A percentile compares a stretch with the other conserved stretches of the same genome.
phyloP scores from a whole-genome alignment of 352 stramenopile species.

The Phytophthora boehmeriae region DNA sequence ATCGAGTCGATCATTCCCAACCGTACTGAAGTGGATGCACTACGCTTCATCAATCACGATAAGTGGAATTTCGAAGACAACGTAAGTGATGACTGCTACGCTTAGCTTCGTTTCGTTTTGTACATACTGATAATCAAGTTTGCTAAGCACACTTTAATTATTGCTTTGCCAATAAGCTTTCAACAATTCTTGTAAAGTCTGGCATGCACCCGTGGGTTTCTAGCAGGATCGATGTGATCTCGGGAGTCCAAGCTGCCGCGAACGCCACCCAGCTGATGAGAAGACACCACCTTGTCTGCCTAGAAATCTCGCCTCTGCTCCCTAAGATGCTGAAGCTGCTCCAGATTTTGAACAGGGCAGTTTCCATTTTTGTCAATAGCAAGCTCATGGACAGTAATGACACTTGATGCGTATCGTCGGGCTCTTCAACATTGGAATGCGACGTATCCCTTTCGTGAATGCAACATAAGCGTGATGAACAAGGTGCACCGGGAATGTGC shows the following conservation, averaged over 20 bases:
- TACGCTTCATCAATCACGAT: no score
- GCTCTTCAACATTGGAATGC: constrained; percentile 21
- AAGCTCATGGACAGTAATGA: not conserved
- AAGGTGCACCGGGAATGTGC: constrained; percentile 29
- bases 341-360: constrained; percentile 18
- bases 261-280: not conserved
- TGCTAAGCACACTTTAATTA: no score
- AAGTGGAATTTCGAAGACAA: no score
- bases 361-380: constrained; percentile 5
- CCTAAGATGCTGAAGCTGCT: constrained; percentile 22
- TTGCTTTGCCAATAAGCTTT: no score
- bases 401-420: no score
- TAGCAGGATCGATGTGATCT: constrained; percentile 33
- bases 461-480: constrained; percentile 6
- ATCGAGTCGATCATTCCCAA: no score
- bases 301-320: constrained; percentile 5
- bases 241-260: constrained; percentile 17
- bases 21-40: no score
- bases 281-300: constrained; percentile 1
- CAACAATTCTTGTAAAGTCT: no score
- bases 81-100: no score
- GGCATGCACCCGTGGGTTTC: constrained; percentile 44
- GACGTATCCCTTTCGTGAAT: constrained; percentile 32
- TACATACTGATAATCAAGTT: no score
- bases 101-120: no score